Conservation (phyloP, 306 rosid species). For the Oemleria cerasiformis region DNA sequence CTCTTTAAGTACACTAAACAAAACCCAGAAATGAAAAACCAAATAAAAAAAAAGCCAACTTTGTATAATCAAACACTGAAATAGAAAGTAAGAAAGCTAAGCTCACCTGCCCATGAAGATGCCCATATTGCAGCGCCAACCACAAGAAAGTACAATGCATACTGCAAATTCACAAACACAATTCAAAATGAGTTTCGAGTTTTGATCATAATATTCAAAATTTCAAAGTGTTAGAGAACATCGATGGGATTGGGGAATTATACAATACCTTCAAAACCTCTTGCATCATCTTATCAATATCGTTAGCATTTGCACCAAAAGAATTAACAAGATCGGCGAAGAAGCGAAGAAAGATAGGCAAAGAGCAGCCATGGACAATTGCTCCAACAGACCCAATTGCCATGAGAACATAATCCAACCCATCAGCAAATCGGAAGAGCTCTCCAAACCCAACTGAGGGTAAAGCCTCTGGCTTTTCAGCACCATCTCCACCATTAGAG, state of each 20-base stretch:
- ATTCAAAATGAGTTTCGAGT: too few relatives aligned
- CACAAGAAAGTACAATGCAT: conserved; percentile 90
- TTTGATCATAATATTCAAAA: conserved; percentile 11
- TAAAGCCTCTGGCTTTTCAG: conserved; percentile 54
- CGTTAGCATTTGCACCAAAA: conserved; percentile 81
- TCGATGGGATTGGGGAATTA: neutral
- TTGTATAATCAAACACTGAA: neutral
- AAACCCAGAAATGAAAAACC: neutral
- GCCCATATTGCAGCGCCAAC: conserved; percentile 99
- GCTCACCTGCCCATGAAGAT: conserved; percentile 95
- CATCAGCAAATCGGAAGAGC: conserved; percentile 91
- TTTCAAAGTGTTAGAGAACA: neutral
- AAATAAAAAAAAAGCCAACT: too few relatives aligned
- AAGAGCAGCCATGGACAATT: conserved; percentile 84
- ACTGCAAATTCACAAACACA: conserved; percentile 47
- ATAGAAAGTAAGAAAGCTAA: neutral
- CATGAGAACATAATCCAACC: conserved; percentile 80
- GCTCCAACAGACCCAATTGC: conserved; percentile 86
- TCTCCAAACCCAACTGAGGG: conserved; percentile 57
- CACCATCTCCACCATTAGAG: conserved; percentile 17
- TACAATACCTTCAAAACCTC: conserved; percentile 76
- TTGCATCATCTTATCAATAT: conserved; percentile 79
- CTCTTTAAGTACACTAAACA: conserved; percentile 15
- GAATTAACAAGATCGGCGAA: conserved; percentile 98
- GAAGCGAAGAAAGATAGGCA: conserved; percentile 90